Percentiles rank a stretch among this genome's conserved stretches.
phyloP scores from a whole-genome alignment of 1,139 yeast species.

The Martiniozyma asiatica region DNA sequence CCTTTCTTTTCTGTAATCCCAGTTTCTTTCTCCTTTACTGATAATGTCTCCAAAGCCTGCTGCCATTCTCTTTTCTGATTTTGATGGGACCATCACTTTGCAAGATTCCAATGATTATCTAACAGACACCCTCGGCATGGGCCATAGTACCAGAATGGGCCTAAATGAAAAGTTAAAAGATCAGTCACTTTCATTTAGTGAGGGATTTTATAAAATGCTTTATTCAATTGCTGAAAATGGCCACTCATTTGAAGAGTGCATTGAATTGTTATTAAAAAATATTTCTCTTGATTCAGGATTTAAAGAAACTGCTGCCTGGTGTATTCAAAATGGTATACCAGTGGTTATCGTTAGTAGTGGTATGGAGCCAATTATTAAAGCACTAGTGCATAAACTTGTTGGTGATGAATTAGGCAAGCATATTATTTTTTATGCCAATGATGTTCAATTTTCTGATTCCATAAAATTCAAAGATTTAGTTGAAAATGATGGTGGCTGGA shows the following conservation, averaged over 20 bases:
- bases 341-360: constrained; percentile 69
- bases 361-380: constrained; percentile 82
- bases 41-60: no score
- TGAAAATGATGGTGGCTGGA: constrained; percentile 42
- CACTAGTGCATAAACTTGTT: constrained; percentile 58
- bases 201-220: constrained; percentile 77
- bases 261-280: constrained; percentile 47
- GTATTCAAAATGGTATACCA: constrained; percentile 58
- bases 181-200: constrained; percentile 50
- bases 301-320: constrained; percentile 70
- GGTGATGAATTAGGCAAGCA: constrained; percentile 62
- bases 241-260: constrained; percentile 55
- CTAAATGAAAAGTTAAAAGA: constrained; percentile 69
- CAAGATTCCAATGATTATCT: constrained; percentile 86
- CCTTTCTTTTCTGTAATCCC: no score
- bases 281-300: constrained; percentile 86
- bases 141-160: constrained; percentile 49
- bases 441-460: constrained; percentile 36
- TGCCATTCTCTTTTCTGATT: constrained; percentile 89
- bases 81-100: constrained; percentile 94
- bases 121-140: constrained; percentile 85
- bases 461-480: constrained; percentile 23
- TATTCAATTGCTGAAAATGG: constrained; percentile 49
- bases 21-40: no score
- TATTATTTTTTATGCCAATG: constrained; percentile 77